Conservation (phyloP, 2,329 filamentous ascomycete species). For the Ophiostoma australiae region DNA sequence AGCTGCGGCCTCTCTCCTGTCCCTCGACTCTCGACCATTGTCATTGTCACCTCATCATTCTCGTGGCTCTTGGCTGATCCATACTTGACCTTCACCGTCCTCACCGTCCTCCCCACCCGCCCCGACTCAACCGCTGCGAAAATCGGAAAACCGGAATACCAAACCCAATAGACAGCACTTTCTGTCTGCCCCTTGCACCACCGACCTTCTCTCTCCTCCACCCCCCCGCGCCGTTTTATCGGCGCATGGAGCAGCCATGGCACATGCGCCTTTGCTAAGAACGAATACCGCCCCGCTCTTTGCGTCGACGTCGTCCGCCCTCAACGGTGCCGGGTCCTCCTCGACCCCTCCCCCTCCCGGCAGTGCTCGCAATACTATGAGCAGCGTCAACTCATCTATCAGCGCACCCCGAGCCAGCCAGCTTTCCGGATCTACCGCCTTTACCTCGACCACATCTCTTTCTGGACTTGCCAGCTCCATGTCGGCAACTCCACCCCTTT, state of each 20-base stretch:
- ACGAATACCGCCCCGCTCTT: conserved; percentile 56
- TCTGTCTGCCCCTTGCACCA: neutral
- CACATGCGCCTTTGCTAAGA: conserved; percentile 56
- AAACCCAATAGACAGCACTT: neutral
- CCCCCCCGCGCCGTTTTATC: conserved; percentile 8
- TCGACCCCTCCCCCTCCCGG: conserved; percentile 7
- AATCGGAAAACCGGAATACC: neutral
- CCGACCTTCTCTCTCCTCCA: neutral
- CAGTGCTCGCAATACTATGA: conserved; percentile 43
- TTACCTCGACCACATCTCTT: conserved; percentile 50
- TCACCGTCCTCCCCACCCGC: neutral
- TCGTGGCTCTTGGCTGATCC: neutral
- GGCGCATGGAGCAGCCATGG: conserved; percentile 50
- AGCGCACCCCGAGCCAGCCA: conserved; percentile 53
- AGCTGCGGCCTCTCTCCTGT: neutral
- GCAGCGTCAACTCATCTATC: conserved; percentile 35
- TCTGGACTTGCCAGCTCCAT: conserved; percentile 43
- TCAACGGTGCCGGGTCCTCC: conserved; percentile 42
- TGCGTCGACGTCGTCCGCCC: conserved; percentile 40
- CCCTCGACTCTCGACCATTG: neutral
- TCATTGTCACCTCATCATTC: neutral
- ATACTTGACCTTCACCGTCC: neutral
- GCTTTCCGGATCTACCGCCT: conserved; percentile 57
- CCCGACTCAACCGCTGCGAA: neutral
- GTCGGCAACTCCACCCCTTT: conserved; percentile 34